These are phyloP conservation scores for Monilinia polystroma DNA, from an alignment of 2,329 filamentous ascomycete genomes.

Conservation along the genomic window DNA sequence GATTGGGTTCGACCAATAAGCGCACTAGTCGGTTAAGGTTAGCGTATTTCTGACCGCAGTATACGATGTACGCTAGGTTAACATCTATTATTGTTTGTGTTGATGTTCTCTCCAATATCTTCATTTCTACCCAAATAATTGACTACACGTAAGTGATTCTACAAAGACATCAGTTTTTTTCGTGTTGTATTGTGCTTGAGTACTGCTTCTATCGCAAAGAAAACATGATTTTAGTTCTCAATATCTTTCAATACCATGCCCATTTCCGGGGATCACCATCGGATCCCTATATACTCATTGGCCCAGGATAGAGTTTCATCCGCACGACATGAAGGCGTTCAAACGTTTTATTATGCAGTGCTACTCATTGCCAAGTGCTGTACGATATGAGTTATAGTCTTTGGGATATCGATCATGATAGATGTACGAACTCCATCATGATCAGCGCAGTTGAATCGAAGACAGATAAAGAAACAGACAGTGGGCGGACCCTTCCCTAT, in stretches of 20 bases:
- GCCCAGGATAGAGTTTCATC: background rate
- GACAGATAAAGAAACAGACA: background rate
- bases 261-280: background rate
- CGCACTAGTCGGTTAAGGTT: no score
- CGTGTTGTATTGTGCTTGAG: background rate
- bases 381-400: background rate
- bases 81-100: no score
- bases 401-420: background rate
- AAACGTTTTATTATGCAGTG: background rate
- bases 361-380: background rate
- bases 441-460: background rate
- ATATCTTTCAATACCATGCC: background rate
- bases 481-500: background rate
- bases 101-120: background rate
- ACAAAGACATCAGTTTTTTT: background rate
- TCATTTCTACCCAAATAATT: background rate
- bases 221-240: background rate
- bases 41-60: no score
- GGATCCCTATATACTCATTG: background rate
- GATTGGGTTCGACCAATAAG: no score
- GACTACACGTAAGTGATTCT: no score
- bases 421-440: background rate
- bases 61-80: no score
- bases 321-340: constrained; percentile 6
- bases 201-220: no score